Evolutionary conservation across 1,284 basidiomycete genomes (phyloP).

Genomic region (Cystobasidiaceae sp.): DNA sequence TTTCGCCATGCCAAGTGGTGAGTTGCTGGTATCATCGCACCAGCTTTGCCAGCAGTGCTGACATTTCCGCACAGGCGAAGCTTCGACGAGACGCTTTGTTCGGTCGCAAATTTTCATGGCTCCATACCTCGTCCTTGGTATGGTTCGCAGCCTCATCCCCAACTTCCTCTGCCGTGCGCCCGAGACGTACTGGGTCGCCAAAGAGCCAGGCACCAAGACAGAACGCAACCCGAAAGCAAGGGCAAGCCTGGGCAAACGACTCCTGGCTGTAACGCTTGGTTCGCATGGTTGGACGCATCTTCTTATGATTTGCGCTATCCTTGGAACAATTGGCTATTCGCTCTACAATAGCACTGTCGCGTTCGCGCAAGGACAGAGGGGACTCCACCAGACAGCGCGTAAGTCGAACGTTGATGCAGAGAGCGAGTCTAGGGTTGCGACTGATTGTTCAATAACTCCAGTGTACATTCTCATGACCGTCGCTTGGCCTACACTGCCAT

Average conservation of each 20-base stretch:
- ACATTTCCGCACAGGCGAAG: constrained; percentile 33
- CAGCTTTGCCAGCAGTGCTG: constrained; percentile 1
- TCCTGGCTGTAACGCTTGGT: constrained; percentile 33
- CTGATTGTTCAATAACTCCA: too few relatives aligned
- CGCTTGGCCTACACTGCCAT: constrained; percentile 40
- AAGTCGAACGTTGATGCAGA: too few relatives aligned
- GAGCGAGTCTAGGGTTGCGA: too few relatives aligned
- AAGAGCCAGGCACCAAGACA: constrained; percentile 22
- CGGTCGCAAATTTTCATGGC: constrained; percentile 40
- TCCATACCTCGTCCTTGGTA: constrained; percentile 39
- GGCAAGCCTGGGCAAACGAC: constrained; percentile 29
- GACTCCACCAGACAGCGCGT: constrained; percentile 39
- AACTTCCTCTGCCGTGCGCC: constrained; percentile 35
- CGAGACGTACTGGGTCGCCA: constrained; percentile 36
- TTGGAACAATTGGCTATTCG: constrained; percentile 35
- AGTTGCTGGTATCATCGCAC: background rate
- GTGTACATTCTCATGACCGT: constrained; percentile 41
- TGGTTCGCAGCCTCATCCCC: constrained; percentile 38
- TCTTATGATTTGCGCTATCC: constrained; percentile 31
- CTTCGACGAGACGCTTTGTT: constrained; percentile 35
- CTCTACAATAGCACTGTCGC: constrained; percentile 34
- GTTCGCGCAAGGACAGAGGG: constrained; percentile 34
- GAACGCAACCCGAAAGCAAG: constrained; percentile 26
- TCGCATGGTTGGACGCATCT: constrained; percentile 32
- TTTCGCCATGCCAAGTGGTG: constrained; percentile 26